Conservation (phyloP, 129 eudicot species). For the Lactuca sativa region DNA sequence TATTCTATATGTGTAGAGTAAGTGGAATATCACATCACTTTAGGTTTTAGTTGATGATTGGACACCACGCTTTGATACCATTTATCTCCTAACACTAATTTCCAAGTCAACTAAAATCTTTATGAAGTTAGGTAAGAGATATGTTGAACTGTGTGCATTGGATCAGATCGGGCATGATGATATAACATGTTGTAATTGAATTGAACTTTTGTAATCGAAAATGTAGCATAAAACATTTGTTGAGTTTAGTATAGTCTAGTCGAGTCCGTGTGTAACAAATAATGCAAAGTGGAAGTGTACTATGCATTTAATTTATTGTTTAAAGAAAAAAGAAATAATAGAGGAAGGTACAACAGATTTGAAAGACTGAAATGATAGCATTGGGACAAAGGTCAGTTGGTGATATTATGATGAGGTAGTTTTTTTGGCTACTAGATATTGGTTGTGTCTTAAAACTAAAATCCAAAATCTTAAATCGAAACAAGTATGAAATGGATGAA, state of each 20-base stretch:
- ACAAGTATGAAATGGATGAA: slow-evolving; percentile 17
- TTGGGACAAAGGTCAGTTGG: not conserved
- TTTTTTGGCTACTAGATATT: not conserved
- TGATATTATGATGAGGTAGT: not conserved
- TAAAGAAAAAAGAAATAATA: not conserved
- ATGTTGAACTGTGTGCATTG: not conserved
- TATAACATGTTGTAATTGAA: too few species aligned
- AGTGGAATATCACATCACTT: slow-evolving; percentile 3
- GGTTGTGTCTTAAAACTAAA: not conserved
- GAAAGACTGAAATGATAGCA: not conserved
- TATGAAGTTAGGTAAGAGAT: slow-evolving; percentile 5
- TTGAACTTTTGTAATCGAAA: too few species aligned
- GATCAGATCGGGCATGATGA: too few species aligned
- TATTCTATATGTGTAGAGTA: slow-evolving; percentile 4
- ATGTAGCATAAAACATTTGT: too few species aligned
- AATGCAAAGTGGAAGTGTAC: too few species aligned
- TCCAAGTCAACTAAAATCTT: not conserved
- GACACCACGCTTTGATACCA: not conserved
- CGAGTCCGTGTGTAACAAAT: too few species aligned
- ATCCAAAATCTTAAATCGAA: not conserved
- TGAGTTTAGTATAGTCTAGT: too few species aligned
- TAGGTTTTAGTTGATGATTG: not conserved
- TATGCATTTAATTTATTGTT: too few species aligned
- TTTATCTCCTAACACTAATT: not conserved
- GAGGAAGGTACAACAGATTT: not conserved